A percentile compares a stretch with the other conserved stretches of the same genome.
These are phyloP conservation scores for Apiospora aurea DNA, from an alignment of 2,329 filamentous ascomycete genomes.

Conservation along the genomic window DNA sequence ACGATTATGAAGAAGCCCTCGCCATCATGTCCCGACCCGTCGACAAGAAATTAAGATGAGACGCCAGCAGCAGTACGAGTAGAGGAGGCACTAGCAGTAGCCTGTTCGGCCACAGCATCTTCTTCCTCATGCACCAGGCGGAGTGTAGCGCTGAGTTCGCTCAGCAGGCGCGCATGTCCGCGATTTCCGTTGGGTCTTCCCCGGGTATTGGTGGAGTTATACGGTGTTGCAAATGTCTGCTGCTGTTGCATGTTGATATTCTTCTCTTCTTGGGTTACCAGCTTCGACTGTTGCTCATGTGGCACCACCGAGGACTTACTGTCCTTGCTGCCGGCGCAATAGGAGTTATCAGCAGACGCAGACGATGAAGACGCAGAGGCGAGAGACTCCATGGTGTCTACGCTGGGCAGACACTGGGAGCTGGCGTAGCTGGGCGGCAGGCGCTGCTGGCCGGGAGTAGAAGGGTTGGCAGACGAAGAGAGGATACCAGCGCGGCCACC, in stretches of 20 bases:
- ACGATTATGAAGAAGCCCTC: neutral
- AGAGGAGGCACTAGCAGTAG: neutral
- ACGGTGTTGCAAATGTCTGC: neutral
- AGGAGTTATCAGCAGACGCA: neutral
- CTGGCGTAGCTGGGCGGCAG: constrained; percentile 23
- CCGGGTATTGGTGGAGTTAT: neutral
- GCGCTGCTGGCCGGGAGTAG: neutral
- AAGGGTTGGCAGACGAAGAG: neutral
- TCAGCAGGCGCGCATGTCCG: constrained; percentile 15
- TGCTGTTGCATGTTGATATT: neutral
- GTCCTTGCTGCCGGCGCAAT: too few relatives aligned
- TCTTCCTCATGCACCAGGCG: constrained; percentile 20
- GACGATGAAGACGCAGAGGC: neutral
- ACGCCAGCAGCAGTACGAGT: neutral
- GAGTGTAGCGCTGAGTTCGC: constrained; percentile 21
- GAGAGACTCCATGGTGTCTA: neutral
- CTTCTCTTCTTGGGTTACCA: neutral
- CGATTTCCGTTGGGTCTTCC: neutral
- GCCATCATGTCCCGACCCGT: neutral
- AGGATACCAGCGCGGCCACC: neutral
- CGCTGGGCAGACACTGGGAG: constrained; percentile 22
- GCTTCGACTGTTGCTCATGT: too few relatives aligned
- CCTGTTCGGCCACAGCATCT: neutral
- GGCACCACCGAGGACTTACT: too few relatives aligned
- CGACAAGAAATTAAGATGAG: constrained; percentile 6